Conservation (phyloP, 768 basidiomycete genomes). For the Auriculariales sp. region DNA sequence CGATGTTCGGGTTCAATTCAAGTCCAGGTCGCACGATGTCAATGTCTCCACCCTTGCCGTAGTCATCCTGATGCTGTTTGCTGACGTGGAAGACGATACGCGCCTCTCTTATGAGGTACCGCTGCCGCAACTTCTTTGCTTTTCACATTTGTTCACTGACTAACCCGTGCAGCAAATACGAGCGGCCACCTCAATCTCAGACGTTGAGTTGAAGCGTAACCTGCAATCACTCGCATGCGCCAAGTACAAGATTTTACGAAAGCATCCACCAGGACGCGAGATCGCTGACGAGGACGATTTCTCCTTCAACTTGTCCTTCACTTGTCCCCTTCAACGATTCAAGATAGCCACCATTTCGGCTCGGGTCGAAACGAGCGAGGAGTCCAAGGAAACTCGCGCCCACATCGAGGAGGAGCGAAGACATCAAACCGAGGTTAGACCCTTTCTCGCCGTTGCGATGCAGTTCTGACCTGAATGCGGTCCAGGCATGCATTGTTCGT, state of each 20-base stretch:
- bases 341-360: slow-evolving; percentile 85
- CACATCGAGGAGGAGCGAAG: slow-evolving; percentile 85
- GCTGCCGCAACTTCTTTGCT: not conserved
- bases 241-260: slow-evolving; percentile 84
- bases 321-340: slow-evolving; percentile 71
- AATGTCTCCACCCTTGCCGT: slow-evolving; percentile 85
- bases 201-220: slow-evolving; percentile 74
- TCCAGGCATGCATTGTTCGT: slow-evolving; percentile 88
- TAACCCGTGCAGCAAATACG: slow-evolving; percentile 59
- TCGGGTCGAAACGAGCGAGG: slow-evolving; percentile 74
- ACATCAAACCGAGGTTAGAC: slow-evolving; percentile 77
- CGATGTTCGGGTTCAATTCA: slow-evolving; percentile 77
- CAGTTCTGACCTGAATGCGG: not conserved
- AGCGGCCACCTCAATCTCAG: slow-evolving; percentile 55
- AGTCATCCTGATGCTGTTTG: slow-evolving; percentile 79
- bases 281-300: slow-evolving; percentile 65
- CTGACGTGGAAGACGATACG: slow-evolving; percentile 50
- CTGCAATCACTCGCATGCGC: slow-evolving; percentile 93
- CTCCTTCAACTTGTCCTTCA: slow-evolving; percentile 76
- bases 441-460: not conserved
- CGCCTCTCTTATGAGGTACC: slow-evolving; percentile 64
- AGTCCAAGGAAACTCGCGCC: slow-evolving; percentile 79
- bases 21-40: slow-evolving; percentile 65
- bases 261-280: slow-evolving; percentile 79
- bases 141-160: not conserved